Conservation (phyloP, 176 grass and related monocot species). For the Sorghum bicolor region Sorghum_bicolor_NCBIv3 NC_012875.2:14130501-14131000, state of each 20-base stretch:
- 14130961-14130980: not conserved
- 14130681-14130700: constrained; percentile 72
- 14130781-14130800: not conserved
- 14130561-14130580: constrained; percentile 86
- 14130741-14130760: not conserved
- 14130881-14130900: not conserved
- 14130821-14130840: not conserved
- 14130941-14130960: not conserved
- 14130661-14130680: constrained; percentile 69
- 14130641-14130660: constrained; percentile 92
- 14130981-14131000: not conserved
- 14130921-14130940: not conserved
- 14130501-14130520: constrained; percentile 92
- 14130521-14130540: constrained; percentile 83
- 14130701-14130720: constrained; percentile 76
- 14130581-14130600: constrained; percentile 69
- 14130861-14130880: not conserved
- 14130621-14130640: constrained; percentile 88
- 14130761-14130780: not conserved
- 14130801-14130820: not conserved
- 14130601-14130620: constrained; percentile 65
- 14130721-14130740: not conserved
- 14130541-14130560: constrained; percentile 60
- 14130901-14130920: not conserved
- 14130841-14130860: not conserved